phyloP scores from a whole-genome alignment of 1,284 basidiomycete genomes.

The Cutaneotrichosporon dermatis region DNA sequence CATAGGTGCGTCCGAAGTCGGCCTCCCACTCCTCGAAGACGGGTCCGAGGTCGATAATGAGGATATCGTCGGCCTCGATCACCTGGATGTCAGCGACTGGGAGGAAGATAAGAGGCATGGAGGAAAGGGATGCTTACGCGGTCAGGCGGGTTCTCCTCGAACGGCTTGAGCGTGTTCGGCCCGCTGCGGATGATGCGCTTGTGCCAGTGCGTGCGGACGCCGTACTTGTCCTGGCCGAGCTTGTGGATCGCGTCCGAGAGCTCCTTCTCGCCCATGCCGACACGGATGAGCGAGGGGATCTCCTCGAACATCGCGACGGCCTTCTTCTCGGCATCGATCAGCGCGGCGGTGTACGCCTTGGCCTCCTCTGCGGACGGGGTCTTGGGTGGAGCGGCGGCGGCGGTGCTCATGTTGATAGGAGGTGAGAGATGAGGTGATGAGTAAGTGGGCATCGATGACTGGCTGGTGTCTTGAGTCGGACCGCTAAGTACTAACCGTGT shows the following conservation, averaged over 20 bases:
- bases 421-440: background rate
- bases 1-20: slow-evolving; percentile 21
- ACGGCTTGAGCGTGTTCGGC: slow-evolving; percentile 16
- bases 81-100: too few relatives aligned
- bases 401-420: background rate
- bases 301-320: slow-evolving; percentile 16
- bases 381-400: background rate
- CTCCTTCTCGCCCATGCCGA: slow-evolving; percentile 16
- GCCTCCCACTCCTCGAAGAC: slow-evolving; percentile 22
- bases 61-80: slow-evolving; percentile 17
- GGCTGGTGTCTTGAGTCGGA: background rate
- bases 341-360: slow-evolving; percentile 12
- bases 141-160: slow-evolving; percentile 20
- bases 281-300: slow-evolving; percentile 14
- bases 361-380: slow-evolving; percentile 1
- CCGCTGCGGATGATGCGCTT: slow-evolving; percentile 19
- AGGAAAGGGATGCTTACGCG: background rate
- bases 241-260: slow-evolving; percentile 18
- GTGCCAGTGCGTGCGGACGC: slow-evolving; percentile 20
- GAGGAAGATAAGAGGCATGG: too few relatives aligned
- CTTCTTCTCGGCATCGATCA: slow-evolving; percentile 13
- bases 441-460: background rate
- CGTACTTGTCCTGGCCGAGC: slow-evolving; percentile 10
- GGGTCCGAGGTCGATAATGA: slow-evolving; percentile 19
- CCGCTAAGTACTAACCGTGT: too few relatives aligned